Percentiles rank a stretch among this genome's conserved stretches.
Conservation (phyloP, 2,329 filamentous ascomycete species). For the Sporothrix sp. region DNA sequence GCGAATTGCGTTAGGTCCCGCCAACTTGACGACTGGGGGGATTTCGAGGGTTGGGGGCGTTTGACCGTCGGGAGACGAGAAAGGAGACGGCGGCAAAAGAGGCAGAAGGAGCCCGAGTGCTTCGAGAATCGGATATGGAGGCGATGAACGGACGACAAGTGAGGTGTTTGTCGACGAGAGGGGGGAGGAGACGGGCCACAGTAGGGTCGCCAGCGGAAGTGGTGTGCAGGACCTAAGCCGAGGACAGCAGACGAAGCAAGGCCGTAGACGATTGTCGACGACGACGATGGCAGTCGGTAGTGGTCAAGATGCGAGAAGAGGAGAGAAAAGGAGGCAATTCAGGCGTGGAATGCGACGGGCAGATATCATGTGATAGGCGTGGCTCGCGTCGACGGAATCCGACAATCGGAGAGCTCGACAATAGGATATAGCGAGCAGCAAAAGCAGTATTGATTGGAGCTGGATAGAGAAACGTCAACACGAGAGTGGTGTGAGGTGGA, state of each 20-base stretch:
- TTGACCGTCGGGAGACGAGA: slow-evolving; percentile 11
- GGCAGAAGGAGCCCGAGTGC: background rate
- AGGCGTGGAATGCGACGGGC: background rate
- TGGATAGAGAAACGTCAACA: background rate
- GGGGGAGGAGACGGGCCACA: background rate
- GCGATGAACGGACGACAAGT: background rate
- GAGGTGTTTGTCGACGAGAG: background rate
- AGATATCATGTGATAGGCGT: slow-evolving; percentile 7
- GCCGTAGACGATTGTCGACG: background rate
- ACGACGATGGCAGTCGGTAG: background rate
- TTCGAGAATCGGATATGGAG: background rate
- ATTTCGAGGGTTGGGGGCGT: background rate
- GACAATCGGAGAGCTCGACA: background rate
- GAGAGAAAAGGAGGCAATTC: background rate
- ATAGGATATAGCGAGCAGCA: background rate
- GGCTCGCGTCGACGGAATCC: background rate
- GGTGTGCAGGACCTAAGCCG: background rate
- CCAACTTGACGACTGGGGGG: slow-evolving; percentile 27
- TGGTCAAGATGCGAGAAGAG: background rate
- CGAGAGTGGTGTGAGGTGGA: background rate
- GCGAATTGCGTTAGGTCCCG: slow-evolving; percentile 42
- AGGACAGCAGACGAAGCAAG: background rate
- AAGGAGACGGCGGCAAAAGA: background rate
- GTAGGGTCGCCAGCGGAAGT: slow-evolving; percentile 12
- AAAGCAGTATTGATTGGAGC: background rate